Percentiles rank a stretch among this genome's conserved stretches.
These are phyloP conservation scores for Asterella californica DNA, from an alignment of 225 moss, liverwort and hornwort genomes.

Conservation along the genomic window DNA sequence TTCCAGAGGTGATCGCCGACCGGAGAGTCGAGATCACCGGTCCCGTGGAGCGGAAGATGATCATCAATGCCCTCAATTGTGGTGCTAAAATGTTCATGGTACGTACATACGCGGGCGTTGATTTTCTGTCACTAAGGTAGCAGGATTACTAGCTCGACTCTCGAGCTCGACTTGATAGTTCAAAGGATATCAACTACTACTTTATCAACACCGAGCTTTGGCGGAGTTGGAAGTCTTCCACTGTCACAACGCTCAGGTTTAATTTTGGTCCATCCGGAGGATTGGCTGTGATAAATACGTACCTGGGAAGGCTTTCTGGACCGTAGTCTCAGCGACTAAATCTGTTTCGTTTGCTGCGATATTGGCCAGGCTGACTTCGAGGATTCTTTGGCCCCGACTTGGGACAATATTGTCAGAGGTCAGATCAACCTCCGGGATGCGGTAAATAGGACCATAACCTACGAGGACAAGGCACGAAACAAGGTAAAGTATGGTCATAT, in stretches of 20 bases:
- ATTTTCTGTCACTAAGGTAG: too few relatives aligned
- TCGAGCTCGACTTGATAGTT: too few relatives aligned
- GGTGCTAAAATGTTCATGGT: conserved; percentile 89
- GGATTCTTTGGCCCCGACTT: conserved; percentile 72
- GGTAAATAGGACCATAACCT: conserved; percentile 48
- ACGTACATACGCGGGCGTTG: neutral
- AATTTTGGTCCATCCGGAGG: too few relatives aligned
- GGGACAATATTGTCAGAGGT: conserved; percentile 65
- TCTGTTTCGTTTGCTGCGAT: neutral
- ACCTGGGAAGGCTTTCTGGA: too few relatives aligned
- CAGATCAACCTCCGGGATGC: conserved; percentile 65
- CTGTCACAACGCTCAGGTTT: too few relatives aligned
- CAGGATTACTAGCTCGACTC: too few relatives aligned
- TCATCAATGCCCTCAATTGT: conserved; percentile 78
- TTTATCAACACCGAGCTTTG: too few relatives aligned
- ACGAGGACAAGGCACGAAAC: conserved; percentile 61
- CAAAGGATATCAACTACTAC: too few relatives aligned
- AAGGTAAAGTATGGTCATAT: conserved; percentile 12
- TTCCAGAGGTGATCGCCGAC: conserved; percentile 61
- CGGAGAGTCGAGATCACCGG: conserved; percentile 81
- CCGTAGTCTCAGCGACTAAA: too few relatives aligned
- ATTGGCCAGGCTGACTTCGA: conserved; percentile 60
- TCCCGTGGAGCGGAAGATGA: conserved; percentile 80
- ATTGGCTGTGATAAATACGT: too few relatives aligned
- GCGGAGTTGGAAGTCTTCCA: too few relatives aligned